phyloP scores from a whole-genome alignment of 495 filamentous ascomycete species.

The Ascobolus immersus region DNA sequence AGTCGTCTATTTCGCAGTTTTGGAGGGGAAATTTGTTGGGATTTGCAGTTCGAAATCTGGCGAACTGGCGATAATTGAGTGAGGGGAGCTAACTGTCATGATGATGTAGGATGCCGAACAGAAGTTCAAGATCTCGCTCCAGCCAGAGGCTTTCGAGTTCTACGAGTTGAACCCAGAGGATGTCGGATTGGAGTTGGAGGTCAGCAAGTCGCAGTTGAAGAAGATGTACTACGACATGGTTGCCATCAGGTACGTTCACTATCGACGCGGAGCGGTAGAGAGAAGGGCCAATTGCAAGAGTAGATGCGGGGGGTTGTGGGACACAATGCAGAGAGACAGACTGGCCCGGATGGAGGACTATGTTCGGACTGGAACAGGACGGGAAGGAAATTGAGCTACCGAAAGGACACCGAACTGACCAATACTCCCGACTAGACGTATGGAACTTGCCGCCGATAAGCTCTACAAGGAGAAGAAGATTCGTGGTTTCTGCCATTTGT shows the following conservation, averaged over 20 bases:
- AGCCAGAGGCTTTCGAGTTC: constrained; percentile 95
- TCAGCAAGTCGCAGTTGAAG: constrained; percentile 93
- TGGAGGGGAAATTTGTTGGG: no score
- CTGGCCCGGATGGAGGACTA: no score
- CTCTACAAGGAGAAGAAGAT: constrained; percentile 99
- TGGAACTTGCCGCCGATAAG: constrained; percentile 97
- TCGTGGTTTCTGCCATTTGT: constrained; percentile 96
- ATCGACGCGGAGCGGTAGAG: neutral
- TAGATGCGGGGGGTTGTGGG: neutral
- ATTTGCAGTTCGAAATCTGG: no score
- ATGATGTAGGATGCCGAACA: constrained; percentile 60
- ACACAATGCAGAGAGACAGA: no score
- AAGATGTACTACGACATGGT: constrained; percentile 99
- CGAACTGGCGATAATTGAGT: no score
- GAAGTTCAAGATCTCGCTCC: constrained; percentile 74
- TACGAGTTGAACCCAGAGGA: constrained; percentile 94
- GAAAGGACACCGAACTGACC: neutral
- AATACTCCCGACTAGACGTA: constrained; percentile 34
- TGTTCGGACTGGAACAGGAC: no score
- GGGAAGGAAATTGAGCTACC: neutral
- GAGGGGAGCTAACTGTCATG: constrained; percentile 18
- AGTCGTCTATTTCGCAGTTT: no score
- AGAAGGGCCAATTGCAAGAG: neutral
- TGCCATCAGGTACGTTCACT: constrained; percentile 41
- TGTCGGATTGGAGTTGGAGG: constrained; percentile 66